Evolutionary conservation across 441 rosid species (phyloP).

Genomic region (California macrophylla): DNA sequence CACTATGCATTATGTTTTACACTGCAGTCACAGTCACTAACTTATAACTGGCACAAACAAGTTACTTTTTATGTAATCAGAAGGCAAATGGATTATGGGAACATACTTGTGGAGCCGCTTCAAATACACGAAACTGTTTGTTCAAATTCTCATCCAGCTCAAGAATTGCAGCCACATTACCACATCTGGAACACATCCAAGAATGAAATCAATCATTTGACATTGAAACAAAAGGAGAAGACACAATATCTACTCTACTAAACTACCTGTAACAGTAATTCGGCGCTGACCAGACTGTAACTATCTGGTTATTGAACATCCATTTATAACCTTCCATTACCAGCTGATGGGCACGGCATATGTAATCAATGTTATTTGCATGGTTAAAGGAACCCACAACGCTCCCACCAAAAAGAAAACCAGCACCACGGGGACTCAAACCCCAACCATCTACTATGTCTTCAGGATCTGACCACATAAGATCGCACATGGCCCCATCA

Average conservation of each 20-base stretch:
- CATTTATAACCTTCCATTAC: conserved; percentile 94
- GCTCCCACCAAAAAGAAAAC: conserved; percentile 72
- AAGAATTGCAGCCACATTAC: conserved; percentile 73
- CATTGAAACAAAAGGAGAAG: neutral
- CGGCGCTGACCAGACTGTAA: conserved; percentile 95
- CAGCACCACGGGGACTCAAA: conserved; percentile 89
- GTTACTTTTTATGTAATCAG: neutral
- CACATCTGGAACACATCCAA: conserved; percentile 48
- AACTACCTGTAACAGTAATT: conserved; percentile 84
- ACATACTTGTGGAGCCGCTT: conserved; percentile 73
- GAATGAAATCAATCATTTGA: conserved; percentile 9
- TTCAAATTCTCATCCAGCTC: conserved; percentile 76
- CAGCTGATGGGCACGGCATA: conserved; percentile 86
- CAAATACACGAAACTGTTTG: conserved; percentile 55
- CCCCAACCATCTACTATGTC: conserved; percentile 92
- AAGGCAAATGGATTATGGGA: neutral
- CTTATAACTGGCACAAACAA: neutral
- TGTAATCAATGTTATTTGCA: conserved; percentile 67
- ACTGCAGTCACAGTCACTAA: neutral
- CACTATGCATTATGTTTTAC: neutral
- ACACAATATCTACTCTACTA: conserved; percentile 6
- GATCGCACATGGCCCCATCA: conserved; percentile 96
- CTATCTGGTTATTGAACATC: conserved; percentile 81
- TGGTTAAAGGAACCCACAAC: conserved; percentile 72
- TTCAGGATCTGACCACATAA: conserved; percentile 93